Evolutionary conservation across 2,329 filamentous ascomycete genomes (phyloP).

Genomic region (Alternaria brassicicola): DNA sequence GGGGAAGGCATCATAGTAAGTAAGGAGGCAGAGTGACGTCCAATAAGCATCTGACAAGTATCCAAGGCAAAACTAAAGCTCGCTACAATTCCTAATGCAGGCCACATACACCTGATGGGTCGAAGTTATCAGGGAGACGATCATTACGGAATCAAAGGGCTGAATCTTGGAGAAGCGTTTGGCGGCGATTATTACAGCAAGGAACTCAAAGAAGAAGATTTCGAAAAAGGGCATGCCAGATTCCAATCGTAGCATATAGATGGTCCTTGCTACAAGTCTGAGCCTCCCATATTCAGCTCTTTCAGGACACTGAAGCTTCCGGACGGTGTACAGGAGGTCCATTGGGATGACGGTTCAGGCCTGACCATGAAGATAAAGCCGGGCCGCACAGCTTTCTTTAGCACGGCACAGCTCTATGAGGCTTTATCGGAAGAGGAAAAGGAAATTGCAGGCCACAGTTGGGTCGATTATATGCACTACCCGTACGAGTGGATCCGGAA

Average conservation of each 20-base stretch:
- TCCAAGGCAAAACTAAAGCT: too few species aligned
- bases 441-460: slow-evolving; percentile 51
- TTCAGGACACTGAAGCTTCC: slow-evolving; percentile 49
- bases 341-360: slow-evolving; percentile 54
- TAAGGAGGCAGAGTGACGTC: too few species aligned
- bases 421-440: slow-evolving; percentile 53
- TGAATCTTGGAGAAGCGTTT: slow-evolving; percentile 36
- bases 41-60: too few species aligned
- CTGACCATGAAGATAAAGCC: slow-evolving; percentile 53
- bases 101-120: slow-evolving; percentile 55
- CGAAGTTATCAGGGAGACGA: slow-evolving; percentile 55
- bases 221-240: slow-evolving; percentile 51
- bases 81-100: slow-evolving; percentile 48
- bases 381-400: slow-evolving; percentile 54
- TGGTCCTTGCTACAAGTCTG: slow-evolving; percentile 52
- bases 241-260: slow-evolving; percentile 60
- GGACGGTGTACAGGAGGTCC: slow-evolving; percentile 43
- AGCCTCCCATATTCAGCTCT: slow-evolving; percentile 54
- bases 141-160: slow-evolving; percentile 53
- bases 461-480: slow-evolving; percentile 56
- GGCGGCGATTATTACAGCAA: slow-evolving; percentile 50
- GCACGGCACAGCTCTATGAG: slow-evolving; percentile 52
- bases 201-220: slow-evolving; percentile 55
- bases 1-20: too few species aligned
- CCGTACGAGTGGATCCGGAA: slow-evolving; percentile 45